Base-by-base conservation (phyloP, 164 flowering plant species). In the Macadamia integrifolia region DNA sequence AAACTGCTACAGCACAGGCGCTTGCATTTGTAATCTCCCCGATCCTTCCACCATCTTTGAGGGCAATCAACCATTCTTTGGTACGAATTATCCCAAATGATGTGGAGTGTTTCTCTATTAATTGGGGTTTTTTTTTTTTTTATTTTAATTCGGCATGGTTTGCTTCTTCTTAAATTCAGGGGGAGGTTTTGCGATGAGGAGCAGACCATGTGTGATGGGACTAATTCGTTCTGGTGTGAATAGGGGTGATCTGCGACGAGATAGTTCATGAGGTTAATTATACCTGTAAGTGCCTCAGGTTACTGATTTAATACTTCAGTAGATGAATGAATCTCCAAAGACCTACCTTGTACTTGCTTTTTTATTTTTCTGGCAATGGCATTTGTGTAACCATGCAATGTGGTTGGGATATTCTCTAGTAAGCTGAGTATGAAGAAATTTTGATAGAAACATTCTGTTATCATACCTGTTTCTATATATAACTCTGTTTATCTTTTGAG, bases 181-280 rank as follows among this genome's bases (percentile, higher is more conserved):
- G 83, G 80, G 57, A 60, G 55, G 56, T 75, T 77, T 57, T 80
- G 83, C 62, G 70, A 80, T 32, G 83, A 80, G 65, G 73, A 75
- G 61, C 74, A 68, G 71, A 72, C 56, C 3, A 77, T 80, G 83
- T 80, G 80, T 49, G 83, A 77, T 52, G 80, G 80, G 12, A 80
- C 69, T 12, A 77, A 75, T 66, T 69, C 75, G 9, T 80, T 75
- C 60, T 80, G 83, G 83, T 80, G 83, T 31, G 77, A 72, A 57
- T 72, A 80, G 77, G 79, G 12, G 78, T 66, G 43, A 75, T 11
- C 9, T 80, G 83, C 63, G 68, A 72, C 17, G 80, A 80, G 78
- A 68, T 77, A 48, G 74, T 80, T 50, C 77, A 75, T 35, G 83
- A 75, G 8, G 83, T 77, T 72, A 67, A 70, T 6, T 80, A 80